Evolutionary conservation across 225 moss, liverwort and hornwort species (phyloP).

Genomic region (Straminergon stramineum): DNA sequence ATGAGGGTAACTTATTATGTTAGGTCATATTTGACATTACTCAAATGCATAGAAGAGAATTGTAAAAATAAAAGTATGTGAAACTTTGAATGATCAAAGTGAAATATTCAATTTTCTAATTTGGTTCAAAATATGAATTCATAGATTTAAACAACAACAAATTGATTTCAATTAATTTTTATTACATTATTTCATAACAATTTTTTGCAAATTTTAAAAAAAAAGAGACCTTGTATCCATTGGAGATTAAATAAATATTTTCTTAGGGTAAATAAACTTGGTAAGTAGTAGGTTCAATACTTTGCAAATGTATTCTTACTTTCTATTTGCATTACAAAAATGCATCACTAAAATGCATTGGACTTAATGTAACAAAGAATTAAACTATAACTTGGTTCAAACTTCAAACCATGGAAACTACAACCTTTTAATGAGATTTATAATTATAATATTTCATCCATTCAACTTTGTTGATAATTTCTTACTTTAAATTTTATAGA

Average conservation of each 20-base stretch:
- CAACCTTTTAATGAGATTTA: too few species aligned
- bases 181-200: too few species aligned
- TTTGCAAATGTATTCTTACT: background rate
- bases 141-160: background rate
- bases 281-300: too few species aligned
- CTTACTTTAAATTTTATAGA: too few species aligned
- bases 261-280: background rate
- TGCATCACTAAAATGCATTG: background rate
- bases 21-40: background rate
- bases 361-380: too few species aligned
- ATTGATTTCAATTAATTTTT: background rate
- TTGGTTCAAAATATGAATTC: rapidly evolving
- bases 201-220: background rate
- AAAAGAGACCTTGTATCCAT: background rate
- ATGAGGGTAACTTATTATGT: background rate
- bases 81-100: background rate
- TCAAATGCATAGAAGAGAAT: background rate
- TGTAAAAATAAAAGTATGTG: background rate
- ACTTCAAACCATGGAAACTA: background rate
- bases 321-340: background rate
- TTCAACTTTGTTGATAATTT: background rate
- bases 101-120: background rate
- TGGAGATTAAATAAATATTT: background rate
- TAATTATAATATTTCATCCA: background rate
- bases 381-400: background rate